Evolutionary conservation across 192 early-diverging fungal genomes (phyloP), one percentile per base, ranked within the genome.

Genomic region (Coemansia erecta): DNA sequence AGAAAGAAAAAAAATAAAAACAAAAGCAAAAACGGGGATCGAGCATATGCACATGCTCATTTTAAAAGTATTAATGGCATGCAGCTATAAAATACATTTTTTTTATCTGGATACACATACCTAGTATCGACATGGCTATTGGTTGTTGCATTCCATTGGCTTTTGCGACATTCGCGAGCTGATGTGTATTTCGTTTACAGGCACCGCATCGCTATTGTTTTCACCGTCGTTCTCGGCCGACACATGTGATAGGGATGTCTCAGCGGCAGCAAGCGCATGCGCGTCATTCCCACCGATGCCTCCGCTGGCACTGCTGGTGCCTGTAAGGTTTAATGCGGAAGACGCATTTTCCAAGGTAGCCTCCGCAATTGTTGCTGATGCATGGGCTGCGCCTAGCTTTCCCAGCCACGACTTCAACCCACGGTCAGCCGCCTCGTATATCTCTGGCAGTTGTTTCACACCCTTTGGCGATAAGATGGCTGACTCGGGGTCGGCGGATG

Each of bases 131-230:
- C 2, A 31, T 31, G 7, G 7, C 28, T 48, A 76, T 28, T 76
- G 73, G 60, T 65, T 76, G 51, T 65, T 76, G 60, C 73, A 76
- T 39, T 76, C 73, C 12, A 66, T 66, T 8, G 66, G 67, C 31
- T 63, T 69, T 45, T 70, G 66, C 33, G 60, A 60, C 48, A 51
- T 58, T 31, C 52, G 47, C 23, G 66, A 63, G n/a, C 56, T 48
- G 22, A 76, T 53, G 52, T 63, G 59, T n/a, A 76, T 76, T 53
- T 70, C 73, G 41, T 69, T 67, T 1, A 69, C 46, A 9, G 35
- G 28, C 8, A 17, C 56, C n/a, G 8, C 35, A 28, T 58, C 22
- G 35, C 28, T 49, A 22, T 48, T 14, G 14, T 14, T 33, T 40
- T 12, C 19, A 46, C 52, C n/a, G 22, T 13, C 37, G 53, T 40